Evolutionary conservation across 306 rosid species (phyloP).

Genomic region (Sphenostylis stenocarpa): DNA sequence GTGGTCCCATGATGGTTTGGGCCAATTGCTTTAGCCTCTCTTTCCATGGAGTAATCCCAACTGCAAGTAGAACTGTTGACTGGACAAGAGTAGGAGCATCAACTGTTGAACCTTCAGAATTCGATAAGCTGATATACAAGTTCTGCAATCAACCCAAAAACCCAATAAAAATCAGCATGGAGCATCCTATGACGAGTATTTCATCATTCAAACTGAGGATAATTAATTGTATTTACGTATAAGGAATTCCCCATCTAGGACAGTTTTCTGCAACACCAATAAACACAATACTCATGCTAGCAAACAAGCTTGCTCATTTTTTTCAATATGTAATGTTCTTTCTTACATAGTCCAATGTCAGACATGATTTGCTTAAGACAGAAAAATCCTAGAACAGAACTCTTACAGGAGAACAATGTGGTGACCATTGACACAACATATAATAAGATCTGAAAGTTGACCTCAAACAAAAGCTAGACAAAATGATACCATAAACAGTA

Average conservation of each 20-base stretch:
- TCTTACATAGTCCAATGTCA: constrained; percentile 17
- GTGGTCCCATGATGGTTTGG: constrained; percentile 77
- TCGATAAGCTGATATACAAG: constrained; percentile 61
- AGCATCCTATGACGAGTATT: constrained; percentile 20
- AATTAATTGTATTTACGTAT: constrained; percentile 8
- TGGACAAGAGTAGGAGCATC: constrained; percentile 71
- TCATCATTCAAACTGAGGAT: not conserved
- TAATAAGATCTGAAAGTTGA: constrained; percentile 26
- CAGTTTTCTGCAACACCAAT: constrained; percentile 5
- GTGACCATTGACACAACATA: constrained; percentile 16
- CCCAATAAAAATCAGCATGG: constrained; percentile 31
- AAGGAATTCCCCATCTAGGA: constrained; percentile 5
- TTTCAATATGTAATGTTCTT: not conserved
- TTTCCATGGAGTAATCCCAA: constrained; percentile 66
- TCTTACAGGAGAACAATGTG: not conserved
- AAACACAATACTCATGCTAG: not conserved
- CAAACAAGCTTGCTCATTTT: constrained; percentile 17
- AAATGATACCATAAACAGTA: constrained; percentile 11
- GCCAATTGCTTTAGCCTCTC: constrained; percentile 81
- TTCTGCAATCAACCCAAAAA: constrained; percentile 62
- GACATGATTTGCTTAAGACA: constrained; percentile 8
- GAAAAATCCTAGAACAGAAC: constrained; percentile 9
- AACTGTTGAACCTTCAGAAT: constrained; percentile 75
- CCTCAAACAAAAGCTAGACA: not conserved
- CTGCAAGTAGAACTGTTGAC: constrained; percentile 63